A percentile compares a stretch with the other conserved stretches of the same genome.
phyloP scores from a whole-genome alignment of 1,139 yeast species.

The Zygosaccharomyces pseudobailii region DNA sequence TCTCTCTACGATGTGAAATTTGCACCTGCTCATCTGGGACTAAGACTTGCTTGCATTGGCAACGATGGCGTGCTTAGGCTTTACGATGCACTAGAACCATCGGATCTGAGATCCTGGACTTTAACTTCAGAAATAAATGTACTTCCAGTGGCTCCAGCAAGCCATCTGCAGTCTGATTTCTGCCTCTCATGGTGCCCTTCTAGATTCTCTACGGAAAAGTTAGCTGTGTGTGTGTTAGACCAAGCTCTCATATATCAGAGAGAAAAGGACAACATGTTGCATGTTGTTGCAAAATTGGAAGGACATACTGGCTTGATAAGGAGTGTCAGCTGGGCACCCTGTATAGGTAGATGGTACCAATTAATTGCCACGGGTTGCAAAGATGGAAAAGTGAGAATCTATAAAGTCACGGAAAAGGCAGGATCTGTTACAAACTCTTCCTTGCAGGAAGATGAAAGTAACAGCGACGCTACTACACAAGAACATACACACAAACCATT shows the following conservation, averaged over 20 bases:
- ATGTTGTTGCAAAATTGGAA: conserved; percentile 46
- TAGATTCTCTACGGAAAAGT: conserved; percentile 71
- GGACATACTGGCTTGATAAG: conserved; percentile 86
- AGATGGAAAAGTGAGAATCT: conserved; percentile 86
- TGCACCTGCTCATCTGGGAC: conserved; percentile 82
- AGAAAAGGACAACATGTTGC: conserved; percentile 43
- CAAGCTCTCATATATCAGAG: conserved; percentile 75
- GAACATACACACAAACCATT: conserved; percentile 14
- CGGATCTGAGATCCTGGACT: conserved; percentile 79
- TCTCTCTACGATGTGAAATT: conserved; percentile 86
- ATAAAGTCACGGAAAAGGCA: conserved; percentile 54
- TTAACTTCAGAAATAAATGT: conserved; percentile 66
- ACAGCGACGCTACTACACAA: conserved; percentile 13
- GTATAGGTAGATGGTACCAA: conserved; percentile 87
- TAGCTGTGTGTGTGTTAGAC: conserved; percentile 82
- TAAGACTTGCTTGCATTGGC: conserved; percentile 82
- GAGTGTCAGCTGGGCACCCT: conserved; percentile 95
- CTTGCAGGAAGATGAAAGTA: conserved; percentile 9
- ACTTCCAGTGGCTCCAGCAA: conserved; percentile 66
- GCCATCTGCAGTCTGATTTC: conserved; percentile 81
- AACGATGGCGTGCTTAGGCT: conserved; percentile 83
- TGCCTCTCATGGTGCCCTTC: conserved; percentile 93
- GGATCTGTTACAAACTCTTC: conserved; percentile 12
- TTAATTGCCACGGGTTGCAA: conserved; percentile 92
- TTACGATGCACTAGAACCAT: conserved; percentile 86